phyloP scores from a whole-genome alignment of 345 rosid species.

The Cardiospermum halicacabum region DNA sequence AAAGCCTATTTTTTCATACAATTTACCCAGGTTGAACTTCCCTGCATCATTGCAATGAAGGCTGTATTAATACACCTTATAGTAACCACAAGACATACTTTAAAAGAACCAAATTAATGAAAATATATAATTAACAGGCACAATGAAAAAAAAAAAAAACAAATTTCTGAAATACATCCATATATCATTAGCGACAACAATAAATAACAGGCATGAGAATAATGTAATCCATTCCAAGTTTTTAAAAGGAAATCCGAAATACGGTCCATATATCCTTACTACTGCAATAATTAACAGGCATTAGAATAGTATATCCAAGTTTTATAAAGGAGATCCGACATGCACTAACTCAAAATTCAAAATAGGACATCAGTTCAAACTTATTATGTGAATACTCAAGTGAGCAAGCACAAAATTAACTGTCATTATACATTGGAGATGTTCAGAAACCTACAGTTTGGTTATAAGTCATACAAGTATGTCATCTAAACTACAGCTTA shows the following conservation, averaged over 20 bases:
- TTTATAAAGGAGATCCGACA: no score
- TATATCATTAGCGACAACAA: background rate
- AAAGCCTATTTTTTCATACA: constrained; percentile 88
- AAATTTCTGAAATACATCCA: background rate
- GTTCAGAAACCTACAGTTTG: background rate
- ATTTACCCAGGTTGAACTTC: constrained; percentile 73
- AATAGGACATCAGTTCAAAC: no score
- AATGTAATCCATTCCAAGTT: no score
- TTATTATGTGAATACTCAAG: background rate
- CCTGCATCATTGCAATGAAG: constrained; percentile 35
- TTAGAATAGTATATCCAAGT: no score
- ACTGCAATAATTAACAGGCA: no score
- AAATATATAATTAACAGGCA: no score
- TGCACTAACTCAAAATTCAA: no score
- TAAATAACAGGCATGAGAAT: background rate
- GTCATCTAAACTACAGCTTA: background rate
- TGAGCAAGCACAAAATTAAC: background rate
- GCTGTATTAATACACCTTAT: background rate
- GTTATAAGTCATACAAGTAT: background rate
- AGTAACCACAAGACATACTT: constrained; percentile 2
- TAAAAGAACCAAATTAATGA: no score
- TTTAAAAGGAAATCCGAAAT: no score
- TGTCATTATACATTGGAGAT: background rate
- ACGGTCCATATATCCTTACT: no score
- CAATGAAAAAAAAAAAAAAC: background rate